phyloP scores from a whole-genome alignment of 1,139 yeast species.

The Debaryomyces udenii region DNA sequence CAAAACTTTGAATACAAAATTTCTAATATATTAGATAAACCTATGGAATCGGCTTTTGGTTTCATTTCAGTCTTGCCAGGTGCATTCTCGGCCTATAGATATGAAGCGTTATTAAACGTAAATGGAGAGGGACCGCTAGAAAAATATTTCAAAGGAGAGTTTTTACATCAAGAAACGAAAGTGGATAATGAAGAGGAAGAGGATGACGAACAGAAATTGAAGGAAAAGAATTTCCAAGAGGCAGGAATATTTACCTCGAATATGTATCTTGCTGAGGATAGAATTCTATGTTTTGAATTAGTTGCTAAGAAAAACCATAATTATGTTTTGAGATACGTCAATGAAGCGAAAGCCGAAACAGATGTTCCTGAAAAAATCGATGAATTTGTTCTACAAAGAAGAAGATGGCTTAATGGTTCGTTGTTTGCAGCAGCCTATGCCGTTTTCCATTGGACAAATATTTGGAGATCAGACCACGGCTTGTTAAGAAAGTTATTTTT shows the following conservation, averaged over 20 bases:
- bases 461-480: constrained; percentile 73
- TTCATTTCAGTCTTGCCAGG: constrained; percentile 84
- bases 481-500: constrained; percentile 61
- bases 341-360: constrained; percentile 77
- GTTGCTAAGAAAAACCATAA: constrained; percentile 67
- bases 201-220: constrained; percentile 47
- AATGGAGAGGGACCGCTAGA: constrained; percentile 73
- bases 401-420: constrained; percentile 87
- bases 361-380: constrained; percentile 79
- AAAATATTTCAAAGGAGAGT: constrained; percentile 80
- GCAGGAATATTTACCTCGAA: constrained; percentile 77
- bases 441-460: constrained; percentile 66
- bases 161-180: constrained; percentile 54
- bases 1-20: constrained; percentile 85
- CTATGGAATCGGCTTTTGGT: constrained; percentile 82
- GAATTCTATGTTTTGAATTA: constrained; percentile 79
- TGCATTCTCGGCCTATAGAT: constrained; percentile 84
- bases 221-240: constrained; percentile 47
- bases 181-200: constrained; percentile 34
- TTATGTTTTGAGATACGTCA: constrained; percentile 73
- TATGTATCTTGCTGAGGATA: constrained; percentile 85
- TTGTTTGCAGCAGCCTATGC: constrained; percentile 82
- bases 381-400: constrained; percentile 74
- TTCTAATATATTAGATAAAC: constrained; percentile 80
- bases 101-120: constrained; percentile 66